Base-by-base conservation (phyloP, 2,329 filamentous ascomycete species). In the Cadophora sp. region DNA sequence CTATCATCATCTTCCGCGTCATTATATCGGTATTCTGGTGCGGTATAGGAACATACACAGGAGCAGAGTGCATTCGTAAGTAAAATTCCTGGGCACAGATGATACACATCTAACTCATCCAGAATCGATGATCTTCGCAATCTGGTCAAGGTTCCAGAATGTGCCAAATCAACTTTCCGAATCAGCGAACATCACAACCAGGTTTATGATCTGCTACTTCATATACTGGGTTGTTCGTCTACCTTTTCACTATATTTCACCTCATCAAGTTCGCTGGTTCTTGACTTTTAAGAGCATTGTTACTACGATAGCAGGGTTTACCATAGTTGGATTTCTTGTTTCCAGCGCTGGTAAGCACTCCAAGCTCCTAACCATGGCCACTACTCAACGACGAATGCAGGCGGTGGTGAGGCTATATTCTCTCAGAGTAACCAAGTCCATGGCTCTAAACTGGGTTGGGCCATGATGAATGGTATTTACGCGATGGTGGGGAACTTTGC, bases 131-230 rank as follows among this genome's bases (percentile, higher is more conserved):
- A 69, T 78, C 39, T 68, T 71, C 39, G 74, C 75, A 0, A 71
- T 71, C 33, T 69, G 67, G 67, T 67, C 65, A 67, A 45, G 65
- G 27, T 69, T 69, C 51, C 65, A 62, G 6, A 66, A 69, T 69
- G 55, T 75, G 66, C 72, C 72, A 61, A 88, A 89, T 70, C 76
- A 79, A 18, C 79, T 88, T 1, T 78, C 76, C 1, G 79, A 76
- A 9, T 81, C 84, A 30, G 62, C 63, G 16, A 85, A 85, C 22
- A 85, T 87, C 55, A 85, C 83, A 5, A 85, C 82, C 3, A 81
- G 85, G 66, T 83, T 83, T 13, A 80, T 89, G 80, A 72, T 86
- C 20, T 81, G 79, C 39, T 85, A 85, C 71, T 83, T 88, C 68
- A 71, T 88, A 36, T 67, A 66, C 22, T 71, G 47, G 20, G n/a